A percentile compares a stretch with the other conserved stretches of the same genome.
phyloP scores from a whole-genome alignment of 768 basidiomycete species.

The Phlebiopsis gigantea region DNA sequence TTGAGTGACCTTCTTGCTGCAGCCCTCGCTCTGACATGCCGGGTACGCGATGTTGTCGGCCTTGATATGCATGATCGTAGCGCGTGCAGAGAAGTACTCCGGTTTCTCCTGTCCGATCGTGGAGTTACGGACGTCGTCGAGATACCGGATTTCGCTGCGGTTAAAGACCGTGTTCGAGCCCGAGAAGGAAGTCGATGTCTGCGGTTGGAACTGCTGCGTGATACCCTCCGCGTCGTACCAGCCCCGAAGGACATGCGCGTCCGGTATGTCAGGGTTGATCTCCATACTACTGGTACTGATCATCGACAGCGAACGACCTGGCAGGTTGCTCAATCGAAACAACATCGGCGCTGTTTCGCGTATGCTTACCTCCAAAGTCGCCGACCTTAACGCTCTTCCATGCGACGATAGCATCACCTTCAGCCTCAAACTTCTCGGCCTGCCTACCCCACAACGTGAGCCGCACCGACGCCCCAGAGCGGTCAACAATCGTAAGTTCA shows the following conservation, averaged over 20 bases:
- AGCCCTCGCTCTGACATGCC: constrained; percentile 74
- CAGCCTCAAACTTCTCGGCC: constrained; percentile 71
- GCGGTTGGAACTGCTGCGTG: constrained; percentile 63
- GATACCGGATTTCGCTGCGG: constrained; percentile 64
- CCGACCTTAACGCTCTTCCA: constrained; percentile 93
- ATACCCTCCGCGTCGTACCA: constrained; percentile 84
- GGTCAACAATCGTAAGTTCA: constrained; percentile 85
- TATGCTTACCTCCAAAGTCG: constrained; percentile 71
- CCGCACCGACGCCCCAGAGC: constrained; percentile 68
- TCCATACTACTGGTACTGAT: constrained; percentile 74
- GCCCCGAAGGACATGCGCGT: constrained; percentile 79
- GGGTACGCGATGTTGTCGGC: constrained; percentile 80
- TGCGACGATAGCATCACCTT: constrained; percentile 70
- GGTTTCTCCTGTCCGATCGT: constrained; percentile 73
- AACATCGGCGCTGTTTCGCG: neutral
- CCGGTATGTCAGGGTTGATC: constrained; percentile 89
- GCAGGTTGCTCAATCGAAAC: constrained; percentile 2
- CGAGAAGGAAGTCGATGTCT: constrained; percentile 39
- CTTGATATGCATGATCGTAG: constrained; percentile 87
- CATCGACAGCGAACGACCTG: constrained; percentile 84
- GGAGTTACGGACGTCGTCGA: constrained; percentile 74
- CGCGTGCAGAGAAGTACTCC: constrained; percentile 77
- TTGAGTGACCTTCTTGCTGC: constrained; percentile 87
- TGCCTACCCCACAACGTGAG: constrained; percentile 96
- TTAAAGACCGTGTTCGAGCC: constrained; percentile 47